Conservation (phyloP, 2,329 filamentous ascomycete species). For the Diatrype stigma region DNA sequence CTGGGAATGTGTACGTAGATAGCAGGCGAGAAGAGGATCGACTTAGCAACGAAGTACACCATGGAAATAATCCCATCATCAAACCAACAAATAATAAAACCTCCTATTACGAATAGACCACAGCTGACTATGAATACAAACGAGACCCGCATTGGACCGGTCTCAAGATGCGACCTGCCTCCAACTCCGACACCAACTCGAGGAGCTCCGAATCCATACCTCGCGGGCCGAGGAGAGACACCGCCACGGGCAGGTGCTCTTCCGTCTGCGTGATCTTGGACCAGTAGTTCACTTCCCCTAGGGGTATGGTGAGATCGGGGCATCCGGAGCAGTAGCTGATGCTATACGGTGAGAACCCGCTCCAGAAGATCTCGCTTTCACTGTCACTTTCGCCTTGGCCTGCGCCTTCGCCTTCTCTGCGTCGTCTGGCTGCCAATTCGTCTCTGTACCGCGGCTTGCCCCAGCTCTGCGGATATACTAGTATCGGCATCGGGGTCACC, state of each 20-base stretch:
- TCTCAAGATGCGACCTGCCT: conserved; percentile 2
- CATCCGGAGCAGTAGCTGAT: conserved; percentile 17
- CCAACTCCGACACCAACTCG: conserved; percentile 6
- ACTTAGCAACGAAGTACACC: neutral
- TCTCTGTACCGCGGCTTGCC: conserved; percentile 12
- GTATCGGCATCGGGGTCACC: conserved; percentile 8
- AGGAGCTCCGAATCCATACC: conserved; percentile 7
- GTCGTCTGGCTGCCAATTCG: too few species aligned
- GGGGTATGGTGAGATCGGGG: conserved; percentile 13
- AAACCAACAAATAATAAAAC: too few species aligned
- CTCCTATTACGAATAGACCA: too few species aligned
- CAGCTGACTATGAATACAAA: too few species aligned
- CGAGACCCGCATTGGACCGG: conserved; percentile 3
- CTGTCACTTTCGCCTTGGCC: too few species aligned
- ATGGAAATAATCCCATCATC: too few species aligned
- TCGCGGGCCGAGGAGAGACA: conserved; percentile 11
- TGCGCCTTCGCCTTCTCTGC: too few species aligned
- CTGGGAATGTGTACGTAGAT: too few species aligned
- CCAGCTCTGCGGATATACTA: conserved; percentile 14
- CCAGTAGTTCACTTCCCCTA: conserved; percentile 11
- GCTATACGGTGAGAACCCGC: conserved; percentile 11
- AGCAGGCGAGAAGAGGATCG: neutral
- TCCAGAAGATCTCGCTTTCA: conserved; percentile 12
- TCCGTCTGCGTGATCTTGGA: conserved; percentile 8
- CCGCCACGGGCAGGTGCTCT: conserved; percentile 11